Conservation (phyloP, 805 yeast species). For the Metschnikowia picachoensis region DNA sequence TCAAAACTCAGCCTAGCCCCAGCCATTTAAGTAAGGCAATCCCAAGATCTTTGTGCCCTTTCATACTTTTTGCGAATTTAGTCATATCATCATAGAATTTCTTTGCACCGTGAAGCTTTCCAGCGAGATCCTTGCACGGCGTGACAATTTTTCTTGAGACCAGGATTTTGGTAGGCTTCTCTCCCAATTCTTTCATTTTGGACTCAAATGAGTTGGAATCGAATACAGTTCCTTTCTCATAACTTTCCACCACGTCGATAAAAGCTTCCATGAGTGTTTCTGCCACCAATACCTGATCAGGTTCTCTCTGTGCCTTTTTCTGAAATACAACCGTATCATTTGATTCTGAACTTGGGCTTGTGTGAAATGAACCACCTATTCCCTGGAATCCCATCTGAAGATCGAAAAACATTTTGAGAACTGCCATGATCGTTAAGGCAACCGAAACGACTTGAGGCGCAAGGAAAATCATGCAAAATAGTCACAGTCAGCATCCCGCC, state of each 20-base stretch:
- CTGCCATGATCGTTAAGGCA: too few species aligned
- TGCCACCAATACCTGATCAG: not conserved
- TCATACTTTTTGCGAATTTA: not conserved
- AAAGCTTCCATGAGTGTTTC: not conserved
- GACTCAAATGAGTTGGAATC: not conserved
- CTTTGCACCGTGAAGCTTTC: not conserved
- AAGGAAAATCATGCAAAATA: too few species aligned
- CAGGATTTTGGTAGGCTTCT: not conserved
- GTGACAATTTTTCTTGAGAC: not conserved
- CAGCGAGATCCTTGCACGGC: slow-evolving; percentile 3
- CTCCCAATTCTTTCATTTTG: not conserved
- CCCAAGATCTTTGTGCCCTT: not conserved
- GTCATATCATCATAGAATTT: not conserved
- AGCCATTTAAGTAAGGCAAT: not conserved
- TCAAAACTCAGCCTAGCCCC: not conserved
- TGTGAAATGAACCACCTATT: too few species aligned
- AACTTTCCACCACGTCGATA: not conserved
- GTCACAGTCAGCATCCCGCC: too few species aligned
- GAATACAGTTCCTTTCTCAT: not conserved
- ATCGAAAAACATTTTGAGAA: too few species aligned
- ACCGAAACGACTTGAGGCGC: too few species aligned
- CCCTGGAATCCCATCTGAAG: too few species aligned
- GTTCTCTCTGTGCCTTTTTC: too few species aligned
- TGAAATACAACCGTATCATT: too few species aligned
- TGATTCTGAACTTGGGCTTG: too few species aligned